phyloP scores from a whole-genome alignment of 768 basidiomycete species.

The Mycena rosella region DNA sequence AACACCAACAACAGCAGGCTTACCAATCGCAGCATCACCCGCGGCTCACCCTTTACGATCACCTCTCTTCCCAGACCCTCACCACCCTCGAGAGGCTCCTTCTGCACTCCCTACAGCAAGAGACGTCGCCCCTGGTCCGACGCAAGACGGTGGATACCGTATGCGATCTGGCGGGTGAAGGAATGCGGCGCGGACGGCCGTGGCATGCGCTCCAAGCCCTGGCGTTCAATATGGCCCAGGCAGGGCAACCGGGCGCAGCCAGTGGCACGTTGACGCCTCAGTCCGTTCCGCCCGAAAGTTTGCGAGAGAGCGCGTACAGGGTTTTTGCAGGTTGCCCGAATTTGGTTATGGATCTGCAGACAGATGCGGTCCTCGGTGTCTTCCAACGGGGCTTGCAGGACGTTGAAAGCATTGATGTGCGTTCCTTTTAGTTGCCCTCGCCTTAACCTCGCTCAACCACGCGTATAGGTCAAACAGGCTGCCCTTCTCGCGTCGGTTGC shows the following conservation, averaged over 20 bases:
- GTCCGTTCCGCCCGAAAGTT: conserved; percentile 38
- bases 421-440: conserved; percentile 39
- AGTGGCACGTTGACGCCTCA: conserved; percentile 11
- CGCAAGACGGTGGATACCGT: conserved; percentile 82
- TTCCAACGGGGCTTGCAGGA: conserved; percentile 80
- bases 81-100: conserved; percentile 79
- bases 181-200: conserved; percentile 80
- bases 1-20: conserved; percentile 35
- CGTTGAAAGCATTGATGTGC: conserved; percentile 70
- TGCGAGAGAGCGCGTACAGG: conserved; percentile 74
- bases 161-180: conserved; percentile 80
- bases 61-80: conserved; percentile 75
- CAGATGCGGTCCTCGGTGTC: conserved; percentile 74
- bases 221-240: conserved; percentile 73
- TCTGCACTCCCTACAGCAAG: conserved; percentile 75
- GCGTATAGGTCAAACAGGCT: conserved; percentile 74
- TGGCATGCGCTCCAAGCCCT: conserved; percentile 87
- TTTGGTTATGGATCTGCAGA: conserved; percentile 81
- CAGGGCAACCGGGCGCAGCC: conserved; percentile 28
- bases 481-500: conserved; percentile 78
- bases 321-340: conserved; percentile 83
- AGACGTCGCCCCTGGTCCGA: conserved; percentile 69
- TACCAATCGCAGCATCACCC: conserved; percentile 37
- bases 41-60: conserved; percentile 81
- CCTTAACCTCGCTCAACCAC: conserved; percentile 18